Conservation (phyloP, 2,329 filamentous ascomycete species). For the Ophiostoma sp. region DNA sequence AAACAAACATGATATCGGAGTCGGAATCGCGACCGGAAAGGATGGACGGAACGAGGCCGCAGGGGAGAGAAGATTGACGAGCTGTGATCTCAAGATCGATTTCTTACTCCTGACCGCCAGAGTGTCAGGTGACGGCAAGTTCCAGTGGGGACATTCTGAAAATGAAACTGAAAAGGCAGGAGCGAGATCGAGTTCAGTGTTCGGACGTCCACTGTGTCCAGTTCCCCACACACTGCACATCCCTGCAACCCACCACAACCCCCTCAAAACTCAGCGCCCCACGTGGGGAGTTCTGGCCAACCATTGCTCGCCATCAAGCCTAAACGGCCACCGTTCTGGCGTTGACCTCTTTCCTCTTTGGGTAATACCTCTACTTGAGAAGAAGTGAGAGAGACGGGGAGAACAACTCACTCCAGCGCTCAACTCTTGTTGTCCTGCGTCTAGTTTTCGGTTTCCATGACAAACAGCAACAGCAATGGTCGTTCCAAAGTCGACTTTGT, state of each 20-base stretch:
- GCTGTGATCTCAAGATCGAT: not conserved
- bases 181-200: not conserved
- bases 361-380: not conserved
- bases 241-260: not conserved
- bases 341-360: conserved; percentile 9
- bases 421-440: not conserved
- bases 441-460: not conserved
- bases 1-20: no score
- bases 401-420: not conserved
- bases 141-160: not conserved
- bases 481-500: not conserved
- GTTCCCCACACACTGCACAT: not conserved
- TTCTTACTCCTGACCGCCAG: not conserved
- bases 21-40: not conserved
- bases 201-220: not conserved
- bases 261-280: not conserved
- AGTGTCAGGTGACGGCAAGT: not conserved
- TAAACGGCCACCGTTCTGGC: not conserved
- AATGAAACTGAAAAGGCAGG: not conserved
- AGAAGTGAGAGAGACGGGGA: not conserved
- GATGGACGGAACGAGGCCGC: not conserved
- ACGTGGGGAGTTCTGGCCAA: not conserved
- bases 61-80: no score
- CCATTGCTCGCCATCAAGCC: not conserved
- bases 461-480: not conserved